Evolutionary conservation across 1,284 basidiomycete genomes (phyloP).

Genomic region (Malassezia furfur): DNA sequence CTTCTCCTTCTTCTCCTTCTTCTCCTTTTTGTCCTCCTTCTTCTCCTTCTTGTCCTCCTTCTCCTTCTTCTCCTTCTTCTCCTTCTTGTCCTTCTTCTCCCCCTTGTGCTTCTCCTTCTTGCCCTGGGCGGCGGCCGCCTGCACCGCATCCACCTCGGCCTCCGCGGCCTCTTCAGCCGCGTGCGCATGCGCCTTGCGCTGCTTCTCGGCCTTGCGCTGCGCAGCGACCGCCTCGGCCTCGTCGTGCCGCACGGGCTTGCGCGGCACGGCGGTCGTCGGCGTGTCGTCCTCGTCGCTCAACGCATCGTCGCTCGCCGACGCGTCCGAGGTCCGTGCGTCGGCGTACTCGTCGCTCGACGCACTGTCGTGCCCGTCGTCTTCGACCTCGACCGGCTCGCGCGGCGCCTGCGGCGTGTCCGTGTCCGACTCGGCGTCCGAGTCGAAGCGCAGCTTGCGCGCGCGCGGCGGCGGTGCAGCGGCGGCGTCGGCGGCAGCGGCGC

Average conservation of each 20-base stretch:
- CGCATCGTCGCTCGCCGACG: not conserved
- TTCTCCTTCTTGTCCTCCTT: not conserved
- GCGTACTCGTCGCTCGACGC: not conserved
- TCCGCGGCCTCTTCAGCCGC: not conserved
- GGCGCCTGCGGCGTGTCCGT: not conserved
- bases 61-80: slow-evolving; percentile 7
- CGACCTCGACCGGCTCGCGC: not conserved
- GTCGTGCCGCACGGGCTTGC: not conserved
- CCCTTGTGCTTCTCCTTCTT: slow-evolving; percentile 8
- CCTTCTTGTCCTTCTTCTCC: slow-evolving; percentile 7
- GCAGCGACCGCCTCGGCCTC: not conserved
- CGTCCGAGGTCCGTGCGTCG: not conserved
- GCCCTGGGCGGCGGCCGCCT: not conserved
- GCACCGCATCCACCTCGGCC: not conserved
- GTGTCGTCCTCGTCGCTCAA: not conserved
- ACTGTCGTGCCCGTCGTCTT: slow-evolving; percentile 1
- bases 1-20: slow-evolving; percentile 4
- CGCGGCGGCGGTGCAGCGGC: not conserved
- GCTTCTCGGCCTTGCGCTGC: not conserved
- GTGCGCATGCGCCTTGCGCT: not conserved
- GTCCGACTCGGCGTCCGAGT: slow-evolving; percentile 3
- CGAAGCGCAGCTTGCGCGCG: slow-evolving; percentile 14
- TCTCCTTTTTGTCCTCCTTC: not conserved
- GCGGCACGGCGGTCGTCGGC: not conserved
- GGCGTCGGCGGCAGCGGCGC: slow-evolving; percentile 1